Evolutionary conservation across 352 stramenopile species (phyloP).

Genomic region (Pythium monospermum): DNA sequence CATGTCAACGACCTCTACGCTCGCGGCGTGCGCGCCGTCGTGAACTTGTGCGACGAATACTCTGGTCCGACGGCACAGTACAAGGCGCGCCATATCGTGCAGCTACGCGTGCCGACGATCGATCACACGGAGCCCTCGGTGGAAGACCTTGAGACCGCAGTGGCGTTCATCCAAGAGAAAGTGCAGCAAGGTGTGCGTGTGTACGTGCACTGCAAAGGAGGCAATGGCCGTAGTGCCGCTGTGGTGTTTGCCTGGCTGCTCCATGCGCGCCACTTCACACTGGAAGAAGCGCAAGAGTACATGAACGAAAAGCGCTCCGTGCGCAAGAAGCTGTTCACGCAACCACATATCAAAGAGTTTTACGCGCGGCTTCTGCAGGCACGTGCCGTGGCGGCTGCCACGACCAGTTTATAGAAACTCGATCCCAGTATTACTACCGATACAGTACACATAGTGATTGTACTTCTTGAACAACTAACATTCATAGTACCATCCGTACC

Average conservation of each 20-base stretch:
- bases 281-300: conserved; percentile 82
- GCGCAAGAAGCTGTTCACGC: conserved; percentile 83
- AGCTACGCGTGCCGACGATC: conserved; percentile 88
- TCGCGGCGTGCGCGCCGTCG: conserved; percentile 82
- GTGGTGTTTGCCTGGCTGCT: conserved; percentile 91
- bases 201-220: conserved; percentile 97
- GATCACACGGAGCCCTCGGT: conserved; percentile 83
- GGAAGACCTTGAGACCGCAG: conserved; percentile 55
- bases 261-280: conserved; percentile 58
- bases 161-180: conserved; percentile 90
- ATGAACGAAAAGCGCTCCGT: conserved; percentile 87
- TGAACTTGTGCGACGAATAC: conserved; percentile 98
- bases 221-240: conserved; percentile 91
- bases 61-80: conserved; percentile 85
- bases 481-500: conserved; percentile 50
- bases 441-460: background rate
- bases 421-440: background rate
- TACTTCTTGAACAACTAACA: conserved; percentile 11
- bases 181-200: conserved; percentile 79
- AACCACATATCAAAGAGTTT: conserved; percentile 84
- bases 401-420: conserved; percentile 6
- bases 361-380: conserved; percentile 41
- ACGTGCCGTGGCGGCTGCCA: background rate
- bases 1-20: conserved; percentile 81
- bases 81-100: conserved; percentile 78